Percentiles rank a stretch among this genome's conserved stretches.
These are phyloP conservation scores for Aphanomyces astaci DNA, from an alignment of 352 stramenopile species.

Conservation along the genomic window DNA sequence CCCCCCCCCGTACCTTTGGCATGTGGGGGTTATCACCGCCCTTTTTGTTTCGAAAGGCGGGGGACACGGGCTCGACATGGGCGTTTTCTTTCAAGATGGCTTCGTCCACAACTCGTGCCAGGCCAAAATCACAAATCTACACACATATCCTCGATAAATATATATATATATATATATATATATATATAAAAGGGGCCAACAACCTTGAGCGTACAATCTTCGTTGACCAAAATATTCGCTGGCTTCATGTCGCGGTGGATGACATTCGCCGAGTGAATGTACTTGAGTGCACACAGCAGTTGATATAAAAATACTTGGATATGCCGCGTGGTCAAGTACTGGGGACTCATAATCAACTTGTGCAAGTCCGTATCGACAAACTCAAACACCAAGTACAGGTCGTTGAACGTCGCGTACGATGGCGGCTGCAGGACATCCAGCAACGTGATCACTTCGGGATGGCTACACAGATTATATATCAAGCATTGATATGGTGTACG, in stretches of 20 bases:
- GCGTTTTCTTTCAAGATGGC: conserved; percentile 16
- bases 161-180: too few relatives aligned
- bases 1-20: conserved; percentile 2
- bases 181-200: too few relatives aligned
- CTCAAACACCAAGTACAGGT: conserved; percentile 51
- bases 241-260: conserved; percentile 35
- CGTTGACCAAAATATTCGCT: conserved; percentile 32
- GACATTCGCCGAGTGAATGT: conserved; percentile 57
- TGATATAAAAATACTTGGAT: conserved; percentile 83
- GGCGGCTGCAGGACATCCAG: conserved; percentile 25
- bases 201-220: conserved; percentile 29
- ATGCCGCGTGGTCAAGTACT: conserved; percentile 62
- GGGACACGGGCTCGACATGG: conserved; percentile 12
- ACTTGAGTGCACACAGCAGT: conserved; percentile 68
- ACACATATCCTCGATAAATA: not conserved
- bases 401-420: conserved; percentile 30
- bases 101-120: conserved; percentile 24
- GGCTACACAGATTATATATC: conserved; percentile 4
- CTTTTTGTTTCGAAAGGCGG: conserved; percentile 7
- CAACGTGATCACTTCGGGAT: conserved; percentile 26
- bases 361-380: conserved; percentile 65
- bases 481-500: not conserved
- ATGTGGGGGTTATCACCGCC: not conserved
- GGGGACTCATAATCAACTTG: conserved; percentile 48
- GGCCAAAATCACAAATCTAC: conserved; percentile 29